Base-by-base conservation (phyloP, 306 rosid genomes). In the Mucuna pruriens region DNA sequence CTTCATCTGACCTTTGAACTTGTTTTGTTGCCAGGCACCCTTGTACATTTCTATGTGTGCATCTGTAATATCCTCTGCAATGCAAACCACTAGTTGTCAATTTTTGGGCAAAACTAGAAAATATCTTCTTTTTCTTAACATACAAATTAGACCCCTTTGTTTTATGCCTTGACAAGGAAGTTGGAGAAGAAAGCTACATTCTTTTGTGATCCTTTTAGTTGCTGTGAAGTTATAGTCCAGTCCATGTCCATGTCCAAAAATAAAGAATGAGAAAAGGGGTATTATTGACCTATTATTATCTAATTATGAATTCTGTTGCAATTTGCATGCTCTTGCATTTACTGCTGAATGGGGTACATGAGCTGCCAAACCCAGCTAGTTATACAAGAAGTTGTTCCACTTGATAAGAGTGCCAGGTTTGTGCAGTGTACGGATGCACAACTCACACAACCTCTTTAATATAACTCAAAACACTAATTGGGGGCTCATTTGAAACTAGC, bases 61-160 rank as follows among this genome's bases (percentile, higher is more conserved):
- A 93, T 90, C 97, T 87, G 61, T 85, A 93, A 71, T 93, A 93
- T 65, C 94, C 86, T 75, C 97, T 93, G 92, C 84, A 88, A 86
- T 9, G 15, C 26, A 51, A 73, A 65, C 13, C 57, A 29, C 39
- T 2, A 16, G 3, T 16, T 68, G 6, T 68, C n/a, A 71, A 17
- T 46, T 65, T 49, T 69, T 55, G n/a, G 39, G 57, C 17, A 23
- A 57, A 10, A 52, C 29, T 26, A 68, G 1, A 71, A 58, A 45
- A 17, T 25, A 69, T 0, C 49, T 13, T 15, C 9, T 26, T 17
- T n/a, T 58, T 33, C 13, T 39, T 9, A 2, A n/a, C 7, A 10
- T 19, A 29, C 26, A 72, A 5, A 23, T 10, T 57, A 23, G 34
- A 23, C 6, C 36, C n/a, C 2, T 78, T 57, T 52, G 22, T 51